Conservation (phyloP, 108 stramenopile species). For the Cyclotella atomus region DNA sequence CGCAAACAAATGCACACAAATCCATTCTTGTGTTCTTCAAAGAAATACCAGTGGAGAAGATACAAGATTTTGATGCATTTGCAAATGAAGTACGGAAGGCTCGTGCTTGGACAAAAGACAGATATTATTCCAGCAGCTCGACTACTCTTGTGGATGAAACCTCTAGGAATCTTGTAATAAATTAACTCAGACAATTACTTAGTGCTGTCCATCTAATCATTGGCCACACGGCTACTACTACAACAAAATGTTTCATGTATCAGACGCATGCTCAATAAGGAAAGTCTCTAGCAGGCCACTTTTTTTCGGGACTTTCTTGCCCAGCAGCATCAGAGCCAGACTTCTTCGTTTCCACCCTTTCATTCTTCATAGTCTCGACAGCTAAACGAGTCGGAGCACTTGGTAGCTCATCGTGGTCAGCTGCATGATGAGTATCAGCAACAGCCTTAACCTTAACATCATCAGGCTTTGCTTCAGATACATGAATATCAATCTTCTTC, state of each 20-base stretch:
- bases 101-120: constrained; percentile 30
- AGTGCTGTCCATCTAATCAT: no score
- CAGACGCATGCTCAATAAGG: constrained; percentile 3
- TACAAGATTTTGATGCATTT: constrained; percentile 20
- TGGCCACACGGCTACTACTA: no score
- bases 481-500: constrained; percentile 37
- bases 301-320: constrained; percentile 1
- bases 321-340: background rate
- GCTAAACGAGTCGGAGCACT: background rate
- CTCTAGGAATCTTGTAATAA: no score
- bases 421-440: constrained; percentile 3
- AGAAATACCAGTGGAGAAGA: constrained; percentile 28
- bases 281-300: constrained; percentile 26
- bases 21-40: constrained; percentile 48
- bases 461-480: background rate
- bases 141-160: background rate
- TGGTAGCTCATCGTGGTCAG: background rate
- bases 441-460: background rate
- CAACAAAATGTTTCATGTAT: no score
- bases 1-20: constrained; percentile 11
- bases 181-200: no score
- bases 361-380: constrained; percentile 15
- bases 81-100: constrained; percentile 16
- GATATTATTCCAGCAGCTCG: constrained; percentile 29
- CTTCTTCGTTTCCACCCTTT: background rate